Evolutionary conservation across 306 rosid species (phyloP).

Genomic region (Argentina anserina): DNA sequence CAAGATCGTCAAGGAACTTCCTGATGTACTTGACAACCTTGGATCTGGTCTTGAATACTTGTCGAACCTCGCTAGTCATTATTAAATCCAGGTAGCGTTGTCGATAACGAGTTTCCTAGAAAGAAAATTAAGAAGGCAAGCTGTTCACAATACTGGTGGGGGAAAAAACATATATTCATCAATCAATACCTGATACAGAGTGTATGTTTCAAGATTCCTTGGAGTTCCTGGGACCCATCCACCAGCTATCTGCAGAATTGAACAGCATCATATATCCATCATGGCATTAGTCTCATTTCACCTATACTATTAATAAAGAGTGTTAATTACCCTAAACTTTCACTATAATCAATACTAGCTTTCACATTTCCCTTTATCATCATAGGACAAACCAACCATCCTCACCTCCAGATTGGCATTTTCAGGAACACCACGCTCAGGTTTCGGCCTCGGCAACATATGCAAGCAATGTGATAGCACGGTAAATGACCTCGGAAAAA

Average conservation of each 20-base stretch:
- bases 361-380: background rate
- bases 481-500: conserved; percentile 61
- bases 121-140: background rate
- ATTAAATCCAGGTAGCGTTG: conserved; percentile 88
- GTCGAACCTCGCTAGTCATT: conserved; percentile 75
- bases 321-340: background rate
- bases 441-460: conserved; percentile 83
- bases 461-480: conserved; percentile 77
- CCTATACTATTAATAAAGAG: background rate
- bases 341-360: background rate
- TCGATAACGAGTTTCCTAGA: conserved; percentile 89
- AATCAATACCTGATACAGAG: conserved; percentile 55
- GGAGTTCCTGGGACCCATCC: conserved; percentile 72
- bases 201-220: conserved; percentile 78
- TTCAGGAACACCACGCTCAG: conserved; percentile 54
- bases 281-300: background rate
- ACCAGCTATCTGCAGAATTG: conserved; percentile 42
- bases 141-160: background rate
- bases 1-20: conserved; percentile 64
- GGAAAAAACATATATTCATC: no score
- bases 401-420: conserved; percentile 55
- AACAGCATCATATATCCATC: background rate
- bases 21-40: conserved; percentile 60
- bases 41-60: conserved; percentile 75
- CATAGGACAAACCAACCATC: background rate